Evolutionary conservation across 306 rosid genomes (phyloP), one percentile per base, ranked within the genome.

Genomic region (Prunus padus): DNA sequence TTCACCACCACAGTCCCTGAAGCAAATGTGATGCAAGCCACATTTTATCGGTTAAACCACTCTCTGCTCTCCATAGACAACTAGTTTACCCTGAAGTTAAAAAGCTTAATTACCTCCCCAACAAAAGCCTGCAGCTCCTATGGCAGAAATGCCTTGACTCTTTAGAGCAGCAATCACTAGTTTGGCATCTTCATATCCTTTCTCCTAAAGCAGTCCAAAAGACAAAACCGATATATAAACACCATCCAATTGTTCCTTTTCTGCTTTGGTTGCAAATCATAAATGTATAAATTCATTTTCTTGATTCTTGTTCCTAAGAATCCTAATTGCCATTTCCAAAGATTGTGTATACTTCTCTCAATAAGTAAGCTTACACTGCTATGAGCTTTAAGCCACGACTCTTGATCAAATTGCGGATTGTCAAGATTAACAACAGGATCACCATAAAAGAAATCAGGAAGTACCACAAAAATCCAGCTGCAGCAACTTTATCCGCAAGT

Each of bases 91-190:
- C 52, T 8, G 22, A 69, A 8, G 37, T 74, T 19, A 51, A 50
- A 72, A 64, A 12, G 30, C 19, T 51, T 51, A 51, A 6, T 72
- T 44, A 81, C 89, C 93, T 79, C 91, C 93, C 91, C 91, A 89
- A 79, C 91, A 89, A 65, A 87, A 89, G 25, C 88, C 89, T n/a
- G 87, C 88, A 54, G 84, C 87, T 12, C 91, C 91, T 30, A 85
- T 75, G 62, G 84, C 51, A 44, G 85, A 77, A 79, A 83, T 72
- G 19, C 91, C 89, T 83, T 76, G 80, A 23, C 85, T 82, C 81
- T 33, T 85, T 22, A 87, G 78, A 82, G 86, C 88, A 20, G 83
- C 82, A 82, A 86, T 25, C 61, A 86, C 55, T 28, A 54, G 83
- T 66, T 85, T 80, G 14, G 84, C 78, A 63, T 89, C 89, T 77